A percentile compares a stretch with the other conserved stretches of the same genome.
Conservation (phyloP, 495 filamentous ascomycete species). For the Neurospora hispaniola region DNA sequence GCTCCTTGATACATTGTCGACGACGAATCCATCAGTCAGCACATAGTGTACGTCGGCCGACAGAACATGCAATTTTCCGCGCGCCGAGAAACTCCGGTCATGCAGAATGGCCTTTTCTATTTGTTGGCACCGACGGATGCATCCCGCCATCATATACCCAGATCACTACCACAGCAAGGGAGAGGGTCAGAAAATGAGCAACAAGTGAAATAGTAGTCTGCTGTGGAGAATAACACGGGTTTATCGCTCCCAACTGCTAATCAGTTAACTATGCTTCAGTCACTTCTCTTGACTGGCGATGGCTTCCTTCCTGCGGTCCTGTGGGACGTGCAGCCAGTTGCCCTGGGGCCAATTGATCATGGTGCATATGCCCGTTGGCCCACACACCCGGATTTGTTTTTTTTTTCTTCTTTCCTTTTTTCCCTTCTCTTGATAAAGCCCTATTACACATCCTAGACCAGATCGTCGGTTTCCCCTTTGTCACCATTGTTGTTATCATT, state of each 20-base stretch:
- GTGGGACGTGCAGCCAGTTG: not conserved
- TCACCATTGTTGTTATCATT: not conserved
- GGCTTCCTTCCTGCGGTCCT: not conserved
- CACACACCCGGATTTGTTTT: not conserved
- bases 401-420: not conserved
- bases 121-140: not conserved
- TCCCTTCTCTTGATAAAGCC: not conserved
- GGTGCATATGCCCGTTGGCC: not conserved
- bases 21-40: not conserved
- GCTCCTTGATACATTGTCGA: not conserved
- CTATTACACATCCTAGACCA: not conserved
- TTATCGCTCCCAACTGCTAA: not conserved
- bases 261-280: not conserved
- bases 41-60: not conserved
- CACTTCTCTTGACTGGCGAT: not conserved
- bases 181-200: not conserved
- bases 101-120: not conserved
- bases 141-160: not conserved
- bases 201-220: not conserved
- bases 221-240: not conserved
- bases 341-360: not conserved
- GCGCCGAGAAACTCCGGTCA: not conserved
- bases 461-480: not conserved
- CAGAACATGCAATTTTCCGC: not conserved
- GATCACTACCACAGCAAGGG: not conserved